Percentiles rank a stretch among this genome's conserved stretches.
Evolutionary conservation across 208 protist species (phyloP).

Genomic region (Trichomonas tenax): DNA sequence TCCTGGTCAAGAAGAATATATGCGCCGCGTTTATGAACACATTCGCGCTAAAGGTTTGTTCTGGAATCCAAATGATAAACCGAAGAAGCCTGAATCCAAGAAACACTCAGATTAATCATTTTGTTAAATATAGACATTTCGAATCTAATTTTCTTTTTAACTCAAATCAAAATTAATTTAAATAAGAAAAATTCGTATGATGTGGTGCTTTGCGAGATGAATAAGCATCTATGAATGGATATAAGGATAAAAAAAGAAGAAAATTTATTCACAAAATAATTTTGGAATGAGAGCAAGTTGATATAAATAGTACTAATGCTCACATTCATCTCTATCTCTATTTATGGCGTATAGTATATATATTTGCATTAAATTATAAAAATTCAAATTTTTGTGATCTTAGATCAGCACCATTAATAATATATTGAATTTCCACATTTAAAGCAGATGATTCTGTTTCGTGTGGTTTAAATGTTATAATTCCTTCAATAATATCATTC

Average conservation of each 20-base stretch:
- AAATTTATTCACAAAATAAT: too few relatives aligned
- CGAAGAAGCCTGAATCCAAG: neutral
- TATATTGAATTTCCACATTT: constrained; percentile 55
- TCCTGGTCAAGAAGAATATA: neutral
- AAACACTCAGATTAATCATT: neutral
- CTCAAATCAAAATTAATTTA: too few relatives aligned
- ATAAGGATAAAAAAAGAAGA: too few relatives aligned
- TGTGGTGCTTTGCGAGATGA: too few relatives aligned
- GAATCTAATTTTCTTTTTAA: too few relatives aligned
- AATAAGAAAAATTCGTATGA: too few relatives aligned
- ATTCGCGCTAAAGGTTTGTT: neutral
- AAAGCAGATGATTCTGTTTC: constrained; percentile 70
- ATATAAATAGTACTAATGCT: too few relatives aligned
- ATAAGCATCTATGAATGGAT: too few relatives aligned
- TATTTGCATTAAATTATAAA: too few relatives aligned
- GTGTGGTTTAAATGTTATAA: constrained; percentile 62
- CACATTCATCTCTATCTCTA: too few relatives aligned
- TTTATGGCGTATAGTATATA: too few relatives aligned
- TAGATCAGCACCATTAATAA: neutral
- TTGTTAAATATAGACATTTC: neutral
- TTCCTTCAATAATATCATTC: constrained; percentile 60
- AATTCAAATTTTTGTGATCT: neutral
- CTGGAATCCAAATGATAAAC: neutral
- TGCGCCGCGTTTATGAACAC: neutral
- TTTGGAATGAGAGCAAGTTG: too few relatives aligned